A percentile compares a stretch with the other conserved stretches of the same genome.
These are phyloP conservation scores for Copromyces sp. DNA, from an alignment of 495 filamentous ascomycete species.

Conservation along the genomic window DNA sequence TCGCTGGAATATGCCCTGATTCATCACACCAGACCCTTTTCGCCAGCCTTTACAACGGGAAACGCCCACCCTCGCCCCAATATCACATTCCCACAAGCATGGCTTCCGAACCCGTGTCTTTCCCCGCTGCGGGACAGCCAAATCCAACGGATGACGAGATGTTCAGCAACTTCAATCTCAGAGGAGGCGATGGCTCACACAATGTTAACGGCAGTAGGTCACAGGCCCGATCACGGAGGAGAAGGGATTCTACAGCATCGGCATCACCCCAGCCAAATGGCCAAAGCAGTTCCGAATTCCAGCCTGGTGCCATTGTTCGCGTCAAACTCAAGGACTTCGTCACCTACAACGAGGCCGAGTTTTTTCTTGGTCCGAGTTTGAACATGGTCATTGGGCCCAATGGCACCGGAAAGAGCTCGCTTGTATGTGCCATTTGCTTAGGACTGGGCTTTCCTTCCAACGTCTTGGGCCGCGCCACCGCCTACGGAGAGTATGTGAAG, in stretches of 20 bases:
- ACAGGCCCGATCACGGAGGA: background rate
- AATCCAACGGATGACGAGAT: background rate
- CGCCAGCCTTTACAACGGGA: background rate
- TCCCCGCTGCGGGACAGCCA: background rate
- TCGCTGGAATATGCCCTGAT: background rate
- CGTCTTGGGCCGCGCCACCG: slow-evolving; percentile 79
- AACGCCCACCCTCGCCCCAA: background rate
- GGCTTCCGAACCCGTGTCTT: background rate
- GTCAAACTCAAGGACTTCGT: slow-evolving; percentile 88
- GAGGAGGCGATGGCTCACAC: background rate
- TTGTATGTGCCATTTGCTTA: slow-evolving; percentile 94
- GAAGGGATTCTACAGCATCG: background rate
- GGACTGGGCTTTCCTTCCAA: slow-evolving; percentile 77
- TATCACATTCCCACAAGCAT: background rate
- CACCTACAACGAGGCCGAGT: slow-evolving; percentile 84
- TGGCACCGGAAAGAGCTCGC: slow-evolving; percentile 92
- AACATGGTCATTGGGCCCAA: slow-evolving; percentile 99
- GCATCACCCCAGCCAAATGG: slow-evolving; percentile 3
- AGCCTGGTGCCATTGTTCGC: slow-evolving; percentile 82
- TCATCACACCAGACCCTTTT: background rate
- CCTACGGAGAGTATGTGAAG: slow-evolving; percentile 85
- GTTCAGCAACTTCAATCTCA: background rate
- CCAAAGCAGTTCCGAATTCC: slow-evolving; percentile 27
- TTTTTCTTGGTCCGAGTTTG: slow-evolving; percentile 78
- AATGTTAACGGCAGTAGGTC: background rate